Evolutionary conservation across 805 yeast genomes (phyloP).

Genomic region (Zygotorulaspora sp.): DNA sequence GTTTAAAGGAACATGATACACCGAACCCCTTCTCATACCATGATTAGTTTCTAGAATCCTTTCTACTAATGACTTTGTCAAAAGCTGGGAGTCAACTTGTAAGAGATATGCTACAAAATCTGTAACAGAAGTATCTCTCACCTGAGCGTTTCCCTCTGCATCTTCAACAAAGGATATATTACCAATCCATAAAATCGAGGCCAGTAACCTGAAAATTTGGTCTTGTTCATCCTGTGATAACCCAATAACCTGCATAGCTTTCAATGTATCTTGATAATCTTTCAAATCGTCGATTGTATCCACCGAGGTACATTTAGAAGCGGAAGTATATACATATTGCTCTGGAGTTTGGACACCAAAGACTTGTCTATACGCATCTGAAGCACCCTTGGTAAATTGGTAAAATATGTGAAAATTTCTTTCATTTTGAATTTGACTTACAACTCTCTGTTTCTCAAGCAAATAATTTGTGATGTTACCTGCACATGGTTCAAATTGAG

Average conservation of each 20-base stretch:
- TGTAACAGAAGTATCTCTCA: slow-evolving; percentile 85
- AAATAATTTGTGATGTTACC: slow-evolving; percentile 95
- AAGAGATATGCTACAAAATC: slow-evolving; percentile 89
- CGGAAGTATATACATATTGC: slow-evolving; percentile 82
- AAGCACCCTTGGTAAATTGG: slow-evolving; percentile 89
- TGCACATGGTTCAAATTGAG: slow-evolving; percentile 80
- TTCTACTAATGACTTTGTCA: slow-evolving; percentile 66
- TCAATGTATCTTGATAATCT: slow-evolving; percentile 75
- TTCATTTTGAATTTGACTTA: slow-evolving; percentile 87
- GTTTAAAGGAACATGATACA: slow-evolving; percentile 91
- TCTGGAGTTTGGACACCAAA: slow-evolving; percentile 95
- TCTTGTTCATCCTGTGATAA: slow-evolving; percentile 80
- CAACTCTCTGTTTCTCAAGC: slow-evolving; percentile 93
- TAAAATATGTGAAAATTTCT: slow-evolving; percentile 96
- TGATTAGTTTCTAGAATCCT: slow-evolving; percentile 86
- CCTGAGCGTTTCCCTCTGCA: slow-evolving; percentile 77
- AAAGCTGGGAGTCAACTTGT: slow-evolving; percentile 65
- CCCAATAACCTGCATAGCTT: slow-evolving; percentile 88
- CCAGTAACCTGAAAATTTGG: slow-evolving; percentile 75
- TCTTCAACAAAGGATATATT: slow-evolving; percentile 82
- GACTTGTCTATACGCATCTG: slow-evolving; percentile 72
- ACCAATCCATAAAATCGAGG: slow-evolving; percentile 92
- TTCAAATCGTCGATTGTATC: slow-evolving; percentile 77
- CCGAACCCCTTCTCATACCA: slow-evolving; percentile 85
- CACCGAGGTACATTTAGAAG: slow-evolving; percentile 79